Conservation (phyloP, 331 rosid genomes). For the Acacia concinna region DNA sequence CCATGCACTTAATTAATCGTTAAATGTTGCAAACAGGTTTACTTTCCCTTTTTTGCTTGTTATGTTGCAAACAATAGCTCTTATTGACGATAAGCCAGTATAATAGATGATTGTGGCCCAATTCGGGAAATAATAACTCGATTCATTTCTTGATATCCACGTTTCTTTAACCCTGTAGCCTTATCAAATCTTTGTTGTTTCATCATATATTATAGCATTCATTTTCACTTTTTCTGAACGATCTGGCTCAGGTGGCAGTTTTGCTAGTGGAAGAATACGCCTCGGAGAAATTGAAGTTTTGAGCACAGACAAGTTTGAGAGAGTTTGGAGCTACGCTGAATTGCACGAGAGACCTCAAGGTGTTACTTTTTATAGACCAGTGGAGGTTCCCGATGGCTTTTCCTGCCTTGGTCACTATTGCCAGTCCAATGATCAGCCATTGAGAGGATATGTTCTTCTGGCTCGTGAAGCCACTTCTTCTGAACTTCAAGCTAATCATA, state of each 20-base stretch:
- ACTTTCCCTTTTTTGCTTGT: constrained; percentile 21
- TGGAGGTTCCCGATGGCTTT: constrained; percentile 66
- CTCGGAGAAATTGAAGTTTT: constrained; percentile 76
- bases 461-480: constrained; percentile 50
- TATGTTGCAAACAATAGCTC: neutral
- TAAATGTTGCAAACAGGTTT: neutral
- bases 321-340: constrained; percentile 54
- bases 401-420: constrained; percentile 84
- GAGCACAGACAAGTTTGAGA: constrained; percentile 55
- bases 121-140: neutral
- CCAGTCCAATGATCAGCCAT: constrained; percentile 60
- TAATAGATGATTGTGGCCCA: neutral
- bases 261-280: constrained; percentile 69
- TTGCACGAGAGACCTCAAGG: constrained; percentile 48
- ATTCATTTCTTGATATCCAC: neutral
- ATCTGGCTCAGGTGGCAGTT: constrained; percentile 67
- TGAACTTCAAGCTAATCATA: constrained; percentile 28
- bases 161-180: neutral
- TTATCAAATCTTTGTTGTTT: constrained; percentile 26
- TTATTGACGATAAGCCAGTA: constrained; percentile 3
- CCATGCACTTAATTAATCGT: neutral
- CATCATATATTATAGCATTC: constrained; percentile 23
- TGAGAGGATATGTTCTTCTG: constrained; percentile 70
- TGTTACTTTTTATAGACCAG: constrained; percentile 74
- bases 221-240: neutral